Conservation (phyloP, 2,329 filamentous ascomycete species). For the Biscogniauxia sp. region DNA sequence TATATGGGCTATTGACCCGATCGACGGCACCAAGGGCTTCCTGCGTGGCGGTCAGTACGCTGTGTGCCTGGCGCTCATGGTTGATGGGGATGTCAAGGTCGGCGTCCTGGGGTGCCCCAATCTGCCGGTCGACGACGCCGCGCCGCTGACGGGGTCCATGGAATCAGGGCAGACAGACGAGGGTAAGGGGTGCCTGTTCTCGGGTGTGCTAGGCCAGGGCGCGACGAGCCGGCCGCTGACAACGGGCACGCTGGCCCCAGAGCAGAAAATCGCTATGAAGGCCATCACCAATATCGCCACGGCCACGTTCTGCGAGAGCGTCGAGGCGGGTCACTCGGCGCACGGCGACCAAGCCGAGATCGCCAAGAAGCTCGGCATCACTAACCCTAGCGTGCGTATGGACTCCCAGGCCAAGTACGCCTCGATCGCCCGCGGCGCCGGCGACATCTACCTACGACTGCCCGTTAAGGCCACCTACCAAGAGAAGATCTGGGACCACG, state of each 20-base stretch:
- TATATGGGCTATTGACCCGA: conserved; percentile 96
- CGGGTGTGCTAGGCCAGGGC: conserved; percentile 75
- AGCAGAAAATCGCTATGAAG: conserved; percentile 76
- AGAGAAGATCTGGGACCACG: conserved; percentile 99
- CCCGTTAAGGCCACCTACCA: conserved; percentile 85
- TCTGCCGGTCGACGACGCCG: conserved; percentile 80
- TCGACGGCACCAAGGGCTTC: conserved; percentile 98
- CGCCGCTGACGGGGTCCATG: conserved; percentile 67
- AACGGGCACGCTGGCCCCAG: conserved; percentile 47
- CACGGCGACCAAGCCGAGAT: conserved; percentile 87
- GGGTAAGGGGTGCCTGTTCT: conserved; percentile 83
- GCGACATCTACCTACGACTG: conserved; percentile 89
- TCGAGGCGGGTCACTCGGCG: conserved; percentile 88
- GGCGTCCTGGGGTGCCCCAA: conserved; percentile 96
- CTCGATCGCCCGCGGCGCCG: conserved; percentile 88
- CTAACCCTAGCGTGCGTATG: conserved; percentile 85
- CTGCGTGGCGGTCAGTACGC: conserved; percentile 95
- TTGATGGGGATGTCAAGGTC: conserved; percentile 90
- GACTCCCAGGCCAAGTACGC: conserved; percentile 98
- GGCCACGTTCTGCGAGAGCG: conserved; percentile 94
- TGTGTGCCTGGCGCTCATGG: conserved; percentile 86
- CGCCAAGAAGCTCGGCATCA: conserved; percentile 81
- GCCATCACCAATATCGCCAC: conserved; percentile 68
- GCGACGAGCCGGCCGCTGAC: conserved; percentile 75
- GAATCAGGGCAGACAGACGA: conserved; percentile 72